A percentile compares a stretch with the other conserved stretches of the same genome.
Conservation (phyloP, 2,329 filamentous ascomycete genomes). For the Cryphonectria japonica region DNA sequence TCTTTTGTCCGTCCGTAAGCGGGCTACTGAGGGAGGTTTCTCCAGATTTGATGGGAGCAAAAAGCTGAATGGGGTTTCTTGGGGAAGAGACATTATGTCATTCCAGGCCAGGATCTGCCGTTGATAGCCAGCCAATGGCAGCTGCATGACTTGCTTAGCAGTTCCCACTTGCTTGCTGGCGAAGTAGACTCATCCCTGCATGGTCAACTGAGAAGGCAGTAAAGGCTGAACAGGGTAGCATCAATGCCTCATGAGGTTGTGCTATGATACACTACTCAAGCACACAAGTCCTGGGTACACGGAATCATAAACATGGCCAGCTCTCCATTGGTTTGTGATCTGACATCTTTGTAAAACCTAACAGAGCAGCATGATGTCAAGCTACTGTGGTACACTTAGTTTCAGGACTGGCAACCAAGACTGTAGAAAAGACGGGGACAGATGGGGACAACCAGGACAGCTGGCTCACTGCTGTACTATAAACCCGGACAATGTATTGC, state of each 20-base stretch:
- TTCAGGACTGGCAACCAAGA: background rate
- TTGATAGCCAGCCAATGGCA: constrained; percentile 26
- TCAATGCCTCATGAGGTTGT: background rate
- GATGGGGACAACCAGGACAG: background rate
- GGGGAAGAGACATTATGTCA: constrained; percentile 25
- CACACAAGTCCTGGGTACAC: too few relatives aligned
- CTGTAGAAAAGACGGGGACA: background rate
- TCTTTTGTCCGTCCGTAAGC: constrained; percentile 8
- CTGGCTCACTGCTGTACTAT: background rate
- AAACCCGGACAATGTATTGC: too few relatives aligned
- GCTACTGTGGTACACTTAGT: too few relatives aligned
- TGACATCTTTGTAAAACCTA: background rate
- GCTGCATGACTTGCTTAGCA: background rate
- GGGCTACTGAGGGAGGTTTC: background rate
- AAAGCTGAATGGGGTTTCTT: background rate
- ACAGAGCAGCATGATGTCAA: too few relatives aligned
- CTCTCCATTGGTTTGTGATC: background rate
- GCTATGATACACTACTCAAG: background rate
- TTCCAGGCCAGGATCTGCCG: constrained; percentile 18
- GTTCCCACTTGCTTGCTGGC: background rate
- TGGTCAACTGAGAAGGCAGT: background rate
- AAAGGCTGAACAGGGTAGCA: background rate
- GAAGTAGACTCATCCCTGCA: background rate
- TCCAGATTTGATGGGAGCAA: background rate
- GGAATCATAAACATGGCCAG: too few relatives aligned